Conservation (phyloP, 345 rosid genomes). For the Salix exigua region DNA sequence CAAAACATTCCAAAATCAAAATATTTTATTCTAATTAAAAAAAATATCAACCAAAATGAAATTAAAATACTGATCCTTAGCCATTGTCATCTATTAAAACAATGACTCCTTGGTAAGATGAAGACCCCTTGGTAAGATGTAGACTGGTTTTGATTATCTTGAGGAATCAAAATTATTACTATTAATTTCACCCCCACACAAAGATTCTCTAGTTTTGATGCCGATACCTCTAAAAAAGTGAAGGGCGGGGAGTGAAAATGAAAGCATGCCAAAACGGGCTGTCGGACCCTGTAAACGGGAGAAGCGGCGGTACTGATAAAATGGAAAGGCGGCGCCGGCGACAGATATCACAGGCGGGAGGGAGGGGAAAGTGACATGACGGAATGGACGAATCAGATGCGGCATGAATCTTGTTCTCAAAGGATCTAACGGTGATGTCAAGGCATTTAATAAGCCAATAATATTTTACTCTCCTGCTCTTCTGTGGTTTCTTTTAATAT, state of each 20-base stretch:
- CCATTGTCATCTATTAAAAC: not conserved
- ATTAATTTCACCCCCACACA: not conserved
- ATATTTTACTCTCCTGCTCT: not conserved
- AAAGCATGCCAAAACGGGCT: not conserved
- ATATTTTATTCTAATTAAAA: too few relatives aligned
- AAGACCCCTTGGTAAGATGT: not conserved
- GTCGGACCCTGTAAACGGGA: not conserved
- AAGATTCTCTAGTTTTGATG: not conserved
- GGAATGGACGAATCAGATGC: conserved; percentile 22
- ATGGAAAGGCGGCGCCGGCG: conserved; percentile 26
- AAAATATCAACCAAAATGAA: too few relatives aligned
- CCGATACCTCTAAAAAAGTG: not conserved
- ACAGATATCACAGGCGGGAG: not conserved
- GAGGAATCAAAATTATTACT: not conserved
- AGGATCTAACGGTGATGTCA: conserved; percentile 30
- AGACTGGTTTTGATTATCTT: not conserved
- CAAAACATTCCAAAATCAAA: too few relatives aligned
- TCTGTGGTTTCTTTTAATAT: not conserved
- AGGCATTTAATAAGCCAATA: conserved; percentile 1
- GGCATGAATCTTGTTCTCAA: conserved; percentile 25
- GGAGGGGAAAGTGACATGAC: not conserved
- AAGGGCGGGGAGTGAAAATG: too few relatives aligned
- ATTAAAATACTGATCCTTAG: too few relatives aligned
- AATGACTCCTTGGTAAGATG: not conserved
- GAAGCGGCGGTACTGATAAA: not conserved